A percentile compares a stretch with the other conserved stretches of the same genome.
Conservation (phyloP, 2,329 filamentous ascomycete genomes). For the Clarireedia paspali region DNA sequence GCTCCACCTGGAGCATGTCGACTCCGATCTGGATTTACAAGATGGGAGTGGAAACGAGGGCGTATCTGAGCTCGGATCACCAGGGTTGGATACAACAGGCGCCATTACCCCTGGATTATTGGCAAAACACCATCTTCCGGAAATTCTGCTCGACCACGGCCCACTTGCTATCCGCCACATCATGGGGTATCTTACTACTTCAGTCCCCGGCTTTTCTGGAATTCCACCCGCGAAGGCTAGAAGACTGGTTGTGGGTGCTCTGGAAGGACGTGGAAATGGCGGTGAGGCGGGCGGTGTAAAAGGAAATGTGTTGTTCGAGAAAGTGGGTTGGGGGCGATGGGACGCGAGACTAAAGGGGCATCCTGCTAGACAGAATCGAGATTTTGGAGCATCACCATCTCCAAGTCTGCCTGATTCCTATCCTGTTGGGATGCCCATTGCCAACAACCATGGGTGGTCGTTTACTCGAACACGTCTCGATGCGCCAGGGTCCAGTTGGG, state of each 20-base stretch:
- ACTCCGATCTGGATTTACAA: slow-evolving; percentile 82
- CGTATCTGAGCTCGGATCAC: slow-evolving; percentile 18
- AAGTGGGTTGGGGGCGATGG: slow-evolving; percentile 97
- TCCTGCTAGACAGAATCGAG: slow-evolving; percentile 35
- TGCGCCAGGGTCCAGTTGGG: slow-evolving; percentile 52
- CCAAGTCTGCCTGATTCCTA: slow-evolving; percentile 36
- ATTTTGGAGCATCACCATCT: slow-evolving; percentile 35
- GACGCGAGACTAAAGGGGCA: slow-evolving; percentile 71
- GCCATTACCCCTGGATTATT: slow-evolving; percentile 80
- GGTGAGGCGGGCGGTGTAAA: slow-evolving; percentile 52
- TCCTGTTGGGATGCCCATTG: slow-evolving; percentile 49
- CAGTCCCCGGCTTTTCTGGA: slow-evolving; percentile 83
- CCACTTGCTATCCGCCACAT: slow-evolving; percentile 91
- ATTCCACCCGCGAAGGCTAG: slow-evolving; percentile 87
- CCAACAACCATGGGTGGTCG: slow-evolving; percentile 36
- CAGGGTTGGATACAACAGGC: slow-evolving; percentile 61
- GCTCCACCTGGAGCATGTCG: slow-evolving; percentile 53
- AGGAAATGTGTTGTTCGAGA: slow-evolving; percentile 78
- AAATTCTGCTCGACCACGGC: slow-evolving; percentile 82
- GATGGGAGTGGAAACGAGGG: slow-evolving; percentile 35
- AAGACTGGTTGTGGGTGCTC: slow-evolving; percentile 81
- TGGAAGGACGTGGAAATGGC: slow-evolving; percentile 66
- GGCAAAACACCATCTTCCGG: slow-evolving; percentile 82
- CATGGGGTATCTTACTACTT: slow-evolving; percentile 88
- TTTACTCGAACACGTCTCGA: slow-evolving; percentile 42